Evolutionary conservation across 208 protist species (phyloP), one percentile per base, ranked within the genome.

Genomic region (Leishmania guyanensis): DNA sequence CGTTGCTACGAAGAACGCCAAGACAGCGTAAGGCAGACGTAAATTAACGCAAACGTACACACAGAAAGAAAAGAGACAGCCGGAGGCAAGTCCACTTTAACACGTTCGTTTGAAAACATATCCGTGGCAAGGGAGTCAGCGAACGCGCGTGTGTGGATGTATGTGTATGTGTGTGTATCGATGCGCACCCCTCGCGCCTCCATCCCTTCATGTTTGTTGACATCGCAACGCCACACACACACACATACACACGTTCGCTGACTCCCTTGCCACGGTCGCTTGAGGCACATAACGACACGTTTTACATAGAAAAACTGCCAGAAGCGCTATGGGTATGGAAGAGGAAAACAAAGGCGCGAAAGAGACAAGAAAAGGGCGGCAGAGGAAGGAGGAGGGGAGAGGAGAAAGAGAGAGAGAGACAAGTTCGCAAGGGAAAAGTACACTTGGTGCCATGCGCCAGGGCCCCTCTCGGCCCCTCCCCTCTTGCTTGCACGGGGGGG

Each of bases 41-140:
- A 62, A 3, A 39, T 39, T 43, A 51, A 53, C 33, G 26, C 48
- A 70, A 2, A 53, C 29, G 36, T 26, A 60, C 1, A 77, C 48
- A 64, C 46, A 64, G 22, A 77, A 39, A 78, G 39, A 58, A 51
- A 83, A 48, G 5, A 62, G 10, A 60, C n/a, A 56, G 43, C n/a
- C 12, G 29, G 16, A 73, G 6, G n/a, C 26, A 10, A 5, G 22
- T 51, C 2, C 8, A n/a, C 16, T 54, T 54, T 50, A 73, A 17
- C 46, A 26, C 8, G 51, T 73, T 46, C 20, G 69, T 8, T 48
- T 29, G 66, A 26, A 5, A n/a, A 43, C 6, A 71, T 20, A 48
- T 71, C 17, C 16, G 17, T 50, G 20, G 12, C 36, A 8, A 71
- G 39, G 16, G 12, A 43, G 16, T 39, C 66, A 71, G 20, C 22